These are phyloP conservation scores for Anisogramma anomala DNA, from an alignment of 2,329 filamentous ascomycete genomes.

Conservation along the genomic window DNA sequence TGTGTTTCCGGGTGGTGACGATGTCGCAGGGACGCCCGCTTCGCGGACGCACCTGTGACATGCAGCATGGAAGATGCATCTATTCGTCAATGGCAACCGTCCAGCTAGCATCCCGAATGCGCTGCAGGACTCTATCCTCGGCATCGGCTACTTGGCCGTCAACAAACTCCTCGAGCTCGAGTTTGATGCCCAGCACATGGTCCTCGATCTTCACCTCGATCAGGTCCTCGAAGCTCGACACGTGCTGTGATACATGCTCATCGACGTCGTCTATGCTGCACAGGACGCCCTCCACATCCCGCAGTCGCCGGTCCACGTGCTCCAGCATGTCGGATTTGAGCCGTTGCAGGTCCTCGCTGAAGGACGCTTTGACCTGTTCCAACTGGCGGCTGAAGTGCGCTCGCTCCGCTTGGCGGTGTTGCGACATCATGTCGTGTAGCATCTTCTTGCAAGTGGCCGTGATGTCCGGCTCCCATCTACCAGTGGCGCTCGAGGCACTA, in stretches of 20 bases:
- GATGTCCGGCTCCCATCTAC: neutral
- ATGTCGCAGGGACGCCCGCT: too few species aligned
- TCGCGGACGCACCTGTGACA: too few species aligned
- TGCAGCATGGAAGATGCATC: too few species aligned
- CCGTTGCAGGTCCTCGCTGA: too few species aligned
- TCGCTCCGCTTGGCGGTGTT: neutral
- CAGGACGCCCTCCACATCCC: neutral
- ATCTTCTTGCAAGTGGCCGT: neutral
- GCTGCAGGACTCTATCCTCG: neutral
- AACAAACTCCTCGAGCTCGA: constrained; percentile 3
- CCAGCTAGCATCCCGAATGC: neutral
- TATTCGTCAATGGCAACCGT: too few species aligned
- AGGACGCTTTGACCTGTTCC: neutral
- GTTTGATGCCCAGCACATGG: neutral
- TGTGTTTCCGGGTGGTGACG: too few species aligned
- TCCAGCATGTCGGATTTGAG: neutral
- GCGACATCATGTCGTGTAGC: neutral
- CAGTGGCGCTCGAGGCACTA: neutral
- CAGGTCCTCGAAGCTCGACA: neutral
- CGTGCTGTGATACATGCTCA: neutral
- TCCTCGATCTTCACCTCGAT: neutral
- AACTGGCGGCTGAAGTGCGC: neutral
- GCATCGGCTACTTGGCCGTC: neutral
- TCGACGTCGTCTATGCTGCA: neutral
- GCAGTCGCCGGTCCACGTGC: neutral